Evolutionary conservation across 176 grass and related monocot species (phyloP).

Genomic region (Zea luxurians): DNA sequence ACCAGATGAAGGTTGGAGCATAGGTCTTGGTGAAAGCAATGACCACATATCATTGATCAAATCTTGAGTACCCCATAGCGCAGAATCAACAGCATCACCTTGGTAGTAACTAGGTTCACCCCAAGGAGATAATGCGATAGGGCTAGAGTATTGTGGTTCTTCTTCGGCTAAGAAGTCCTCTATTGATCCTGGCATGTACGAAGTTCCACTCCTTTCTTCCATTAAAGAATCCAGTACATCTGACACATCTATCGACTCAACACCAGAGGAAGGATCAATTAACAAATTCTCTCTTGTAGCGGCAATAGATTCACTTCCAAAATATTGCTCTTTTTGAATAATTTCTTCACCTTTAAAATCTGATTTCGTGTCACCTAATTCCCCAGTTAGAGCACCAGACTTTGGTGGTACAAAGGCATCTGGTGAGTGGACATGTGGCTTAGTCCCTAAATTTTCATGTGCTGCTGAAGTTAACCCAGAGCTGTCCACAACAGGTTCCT

Average conservation of each 20-base stretch:
- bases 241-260: conserved; percentile 36
- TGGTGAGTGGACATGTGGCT: conserved; percentile 25
- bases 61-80: conserved; percentile 48
- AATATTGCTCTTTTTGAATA: conserved; percentile 32
- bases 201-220: conserved; percentile 46
- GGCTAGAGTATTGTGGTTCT: conserved; percentile 54
- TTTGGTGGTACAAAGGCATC: conserved; percentile 34
- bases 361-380: conserved; percentile 27
- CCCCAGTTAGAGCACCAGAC: conserved; percentile 27
- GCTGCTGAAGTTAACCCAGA: conserved; percentile 16
- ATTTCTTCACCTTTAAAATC: conserved; percentile 35
- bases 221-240: conserved; percentile 48
- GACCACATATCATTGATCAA: conserved; percentile 51
- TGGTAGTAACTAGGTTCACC: conserved; percentile 54
- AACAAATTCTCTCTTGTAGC: conserved; percentile 24
- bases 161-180: conserved; percentile 39
- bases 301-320: conserved; percentile 29
- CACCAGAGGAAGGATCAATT: conserved; percentile 35
- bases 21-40: conserved; percentile 45
- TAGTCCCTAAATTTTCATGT: conserved; percentile 23
- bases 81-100: conserved; percentile 48
- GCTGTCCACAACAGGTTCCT: conserved; percentile 28
- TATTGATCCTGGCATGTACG: conserved; percentile 34
- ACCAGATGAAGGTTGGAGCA: conserved; percentile 44
- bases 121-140: conserved; percentile 50